Conservation (phyloP, 192 early-diverging fungal genomes). For the Radiomyces spectabilis region DNA sequence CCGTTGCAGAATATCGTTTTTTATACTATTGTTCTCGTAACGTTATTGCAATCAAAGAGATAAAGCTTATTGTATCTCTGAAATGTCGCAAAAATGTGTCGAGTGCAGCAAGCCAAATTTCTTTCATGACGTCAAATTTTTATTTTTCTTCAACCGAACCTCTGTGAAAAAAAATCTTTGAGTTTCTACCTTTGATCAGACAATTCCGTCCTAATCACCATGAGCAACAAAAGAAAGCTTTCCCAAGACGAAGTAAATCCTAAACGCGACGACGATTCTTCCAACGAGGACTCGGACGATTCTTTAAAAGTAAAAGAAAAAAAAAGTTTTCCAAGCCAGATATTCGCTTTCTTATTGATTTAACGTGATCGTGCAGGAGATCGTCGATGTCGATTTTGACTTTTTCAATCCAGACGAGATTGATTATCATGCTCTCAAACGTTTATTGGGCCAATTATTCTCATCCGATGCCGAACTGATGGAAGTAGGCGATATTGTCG, state of each 20-base stretch:
- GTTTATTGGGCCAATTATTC: conserved; percentile 73
- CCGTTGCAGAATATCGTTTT: no score
- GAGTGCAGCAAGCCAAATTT: no score
- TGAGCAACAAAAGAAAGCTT: conserved; percentile 14
- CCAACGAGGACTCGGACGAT: conserved; percentile 19
- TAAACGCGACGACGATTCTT: neutral
- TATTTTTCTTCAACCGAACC: neutral
- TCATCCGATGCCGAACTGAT: conserved; percentile 74
- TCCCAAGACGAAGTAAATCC: conserved; percentile 7
- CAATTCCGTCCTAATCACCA: neutral
- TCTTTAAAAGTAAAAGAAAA: conserved; percentile 6
- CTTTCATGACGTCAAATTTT: no score
- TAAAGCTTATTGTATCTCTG: no score
- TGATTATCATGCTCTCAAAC: conserved; percentile 91
- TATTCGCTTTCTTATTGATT: neutral
- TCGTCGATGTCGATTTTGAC: conserved; percentile 90
- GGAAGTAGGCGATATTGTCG: conserved; percentile 66
- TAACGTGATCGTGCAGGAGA: conserved; percentile 24
- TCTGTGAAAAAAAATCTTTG: neutral
- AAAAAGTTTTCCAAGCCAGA: neutral
- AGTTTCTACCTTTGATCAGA: neutral
- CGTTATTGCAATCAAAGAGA: no score
- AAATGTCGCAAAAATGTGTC: no score
- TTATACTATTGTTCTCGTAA: no score
- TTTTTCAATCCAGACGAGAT: conserved; percentile 85